phyloP scores from a whole-genome alignment of 2,329 filamentous ascomycete genomes.

The Pestalotiopsis sp. region DNA sequence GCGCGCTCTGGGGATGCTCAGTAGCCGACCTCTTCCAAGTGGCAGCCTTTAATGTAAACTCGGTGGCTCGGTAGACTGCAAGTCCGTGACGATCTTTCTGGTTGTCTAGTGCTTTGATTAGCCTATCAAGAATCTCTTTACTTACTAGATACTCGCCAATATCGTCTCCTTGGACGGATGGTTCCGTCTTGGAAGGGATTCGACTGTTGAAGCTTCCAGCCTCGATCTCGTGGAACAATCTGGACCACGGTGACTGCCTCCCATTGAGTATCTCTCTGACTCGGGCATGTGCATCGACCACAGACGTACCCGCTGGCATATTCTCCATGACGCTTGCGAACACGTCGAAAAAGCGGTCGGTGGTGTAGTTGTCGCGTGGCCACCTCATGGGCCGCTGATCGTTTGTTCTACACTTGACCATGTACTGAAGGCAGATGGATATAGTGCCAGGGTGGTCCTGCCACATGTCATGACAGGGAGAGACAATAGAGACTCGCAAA shows the following conservation, averaged over 20 bases:
- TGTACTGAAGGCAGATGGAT: slow-evolving; percentile 13
- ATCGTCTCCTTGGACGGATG: neutral
- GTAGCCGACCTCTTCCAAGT: neutral
- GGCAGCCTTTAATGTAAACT: neutral
- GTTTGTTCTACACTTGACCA: slow-evolving; percentile 16
- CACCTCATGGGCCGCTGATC: slow-evolving; percentile 15
- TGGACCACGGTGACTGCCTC: neutral
- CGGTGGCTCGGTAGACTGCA: neutral
- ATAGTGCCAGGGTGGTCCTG: slow-evolving; percentile 8
- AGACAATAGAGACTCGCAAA: neutral
- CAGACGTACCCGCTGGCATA: neutral
- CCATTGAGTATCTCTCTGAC: neutral
- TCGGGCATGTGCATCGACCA: neutral
- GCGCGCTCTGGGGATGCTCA: neutral
- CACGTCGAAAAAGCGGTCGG: slow-evolving; percentile 9
- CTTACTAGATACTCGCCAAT: neutral
- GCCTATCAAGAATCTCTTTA: neutral
- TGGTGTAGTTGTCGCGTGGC: slow-evolving; percentile 11
- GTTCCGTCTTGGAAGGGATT: neutral
- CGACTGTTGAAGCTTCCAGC: neutral
- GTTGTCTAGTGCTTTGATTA: neutral
- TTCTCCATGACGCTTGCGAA: neutral
- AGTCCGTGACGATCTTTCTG: neutral
- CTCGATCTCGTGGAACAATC: neutral
- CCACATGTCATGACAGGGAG: slow-evolving; percentile 3